Percentiles rank a stretch among this genome's conserved stretches.
phyloP scores from a whole-genome alignment of 2,329 filamentous ascomycete genomes.

The Grosmannia serpens region DNA sequence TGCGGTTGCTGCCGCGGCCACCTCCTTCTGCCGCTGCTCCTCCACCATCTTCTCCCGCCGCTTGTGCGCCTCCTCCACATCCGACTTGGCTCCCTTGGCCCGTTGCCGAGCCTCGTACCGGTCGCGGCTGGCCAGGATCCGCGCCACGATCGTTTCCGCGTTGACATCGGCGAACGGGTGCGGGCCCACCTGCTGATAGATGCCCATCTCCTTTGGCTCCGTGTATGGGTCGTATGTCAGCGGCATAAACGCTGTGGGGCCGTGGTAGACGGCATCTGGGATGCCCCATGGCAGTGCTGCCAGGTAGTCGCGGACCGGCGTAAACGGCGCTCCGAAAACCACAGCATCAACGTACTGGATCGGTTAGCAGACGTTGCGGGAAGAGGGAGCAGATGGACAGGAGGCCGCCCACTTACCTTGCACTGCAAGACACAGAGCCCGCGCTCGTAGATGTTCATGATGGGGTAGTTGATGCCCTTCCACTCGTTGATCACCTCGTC shows the following conservation, averaged over 20 bases:
- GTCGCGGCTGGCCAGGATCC: slow-evolving; percentile 77
- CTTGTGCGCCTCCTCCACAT: slow-evolving; percentile 56
- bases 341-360: slow-evolving; percentile 72
- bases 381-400: not conserved
- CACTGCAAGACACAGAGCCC: slow-evolving; percentile 93
- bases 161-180: slow-evolving; percentile 84
- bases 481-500: slow-evolving; percentile 91
- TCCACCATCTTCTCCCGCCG: slow-evolving; percentile 51
- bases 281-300: slow-evolving; percentile 59
- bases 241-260: slow-evolving; percentile 86
- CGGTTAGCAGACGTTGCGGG: slow-evolving; percentile 2
- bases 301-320: slow-evolving; percentile 70
- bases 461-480: slow-evolving; percentile 97
- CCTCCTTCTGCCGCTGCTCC: slow-evolving; percentile 40
- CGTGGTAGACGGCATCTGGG: slow-evolving; percentile 82
- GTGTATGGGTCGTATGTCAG: slow-evolving; percentile 70
- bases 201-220: slow-evolving; percentile 67
- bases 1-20: slow-evolving; percentile 7
- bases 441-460: slow-evolving; percentile 98
- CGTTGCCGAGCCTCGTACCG: slow-evolving; percentile 87
- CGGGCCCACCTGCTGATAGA: slow-evolving; percentile 66
- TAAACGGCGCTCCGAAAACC: slow-evolving; percentile 82
- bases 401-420: slow-evolving; percentile 45
- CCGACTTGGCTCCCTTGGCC: slow-evolving; percentile 78
- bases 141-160: slow-evolving; percentile 78